Evolutionary conservation across 2,329 filamentous ascomycete genomes (phyloP), one percentile per base, ranked within the genome.

Genomic region (Fonsecaea erecta): DNA sequence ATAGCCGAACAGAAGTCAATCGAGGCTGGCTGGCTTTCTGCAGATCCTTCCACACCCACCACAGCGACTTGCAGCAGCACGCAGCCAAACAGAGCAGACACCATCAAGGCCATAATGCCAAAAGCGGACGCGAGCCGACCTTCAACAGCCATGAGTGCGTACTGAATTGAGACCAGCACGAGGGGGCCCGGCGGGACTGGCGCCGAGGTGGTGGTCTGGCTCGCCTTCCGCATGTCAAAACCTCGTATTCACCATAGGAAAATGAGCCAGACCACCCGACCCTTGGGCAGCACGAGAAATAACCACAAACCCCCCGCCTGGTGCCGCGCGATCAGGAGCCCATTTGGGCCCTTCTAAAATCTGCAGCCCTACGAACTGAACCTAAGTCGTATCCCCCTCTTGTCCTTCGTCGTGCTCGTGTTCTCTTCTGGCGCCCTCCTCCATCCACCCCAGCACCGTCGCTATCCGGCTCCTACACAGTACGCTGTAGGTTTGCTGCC

Each of bases 1-100:
- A 60, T 60, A 60, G 46, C 43, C 57, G 57, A 60, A 52, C 43
- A 24, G 43, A 60, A 60, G 18, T 52, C 57, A 60, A 52, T 52
- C 30, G 34, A 40, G 46, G 57, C 57, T 60, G 57, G 57, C 57
- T 60, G 55, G 40, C 52, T 18, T 46, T 46, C 55, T 58, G 55
- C 55, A 60, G 57, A 60, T 60, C 46, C 55, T 52, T 6, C 35
- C 26, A 51, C 40, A 46, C 16, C 28, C 12, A n/a, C 14, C 16
- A 14, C 37, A 58, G 37, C 26, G 24, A 32, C 55, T 2, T 46
- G 40, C 55, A 51, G 55, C 35, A 51, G 24, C 24, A 12, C 55
- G 18, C n/a, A 46, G 34, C 57, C 57, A 52, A 37, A 60, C 18
- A 52, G 57, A 37, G 28, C 14, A 60, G 35, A 60, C 37, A 28